A percentile compares a stretch with the other conserved stretches of the same genome.
phyloP scores from a whole-genome alignment of 148 eudicot genomes.

The Suaeda aralocaspica region DNA sequence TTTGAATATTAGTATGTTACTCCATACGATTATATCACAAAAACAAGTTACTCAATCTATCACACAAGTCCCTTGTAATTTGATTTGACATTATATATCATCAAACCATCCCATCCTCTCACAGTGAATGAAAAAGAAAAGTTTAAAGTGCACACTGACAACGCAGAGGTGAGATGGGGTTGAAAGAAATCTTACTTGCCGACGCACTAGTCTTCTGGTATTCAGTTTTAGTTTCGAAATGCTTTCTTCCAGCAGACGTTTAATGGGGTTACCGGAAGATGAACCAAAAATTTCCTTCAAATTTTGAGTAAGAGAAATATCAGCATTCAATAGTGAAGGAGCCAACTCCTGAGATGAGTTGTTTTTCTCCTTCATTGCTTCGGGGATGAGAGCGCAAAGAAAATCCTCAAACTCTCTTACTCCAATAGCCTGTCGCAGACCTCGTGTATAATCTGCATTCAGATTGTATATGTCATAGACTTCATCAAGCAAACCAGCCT shows the following conservation, averaged over 20 bases:
- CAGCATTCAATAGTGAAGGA: conserved; percentile 24
- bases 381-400: conserved; percentile 34
- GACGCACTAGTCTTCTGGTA: conserved; percentile 88
- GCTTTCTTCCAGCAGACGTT: conserved; percentile 48
- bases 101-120: not conserved
- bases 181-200: conserved; percentile 58
- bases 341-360: conserved; percentile 15
- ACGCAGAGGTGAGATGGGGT: not conserved
- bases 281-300: conserved; percentile 35
- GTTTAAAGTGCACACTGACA: not conserved
- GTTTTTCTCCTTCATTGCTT: conserved; percentile 22
- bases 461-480: conserved; percentile 60
- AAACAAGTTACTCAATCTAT: not conserved
- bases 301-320: conserved; percentile 26
- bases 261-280: conserved; percentile 27
- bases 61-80: not conserved
- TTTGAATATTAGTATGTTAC: not conserved
- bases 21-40: too few species aligned
- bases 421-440: conserved; percentile 93
- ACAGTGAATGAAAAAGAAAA: not conserved
- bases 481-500: conserved; percentile 76
- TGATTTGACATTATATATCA: not conserved
- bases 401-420: conserved; percentile 85
- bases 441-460: conserved; percentile 87
- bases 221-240: conserved; percentile 60